These are phyloP conservation scores for Entomortierella chlamydospora DNA, from an alignment of 192 early-diverging fungal genomes.

Conservation along the genomic window DNA sequence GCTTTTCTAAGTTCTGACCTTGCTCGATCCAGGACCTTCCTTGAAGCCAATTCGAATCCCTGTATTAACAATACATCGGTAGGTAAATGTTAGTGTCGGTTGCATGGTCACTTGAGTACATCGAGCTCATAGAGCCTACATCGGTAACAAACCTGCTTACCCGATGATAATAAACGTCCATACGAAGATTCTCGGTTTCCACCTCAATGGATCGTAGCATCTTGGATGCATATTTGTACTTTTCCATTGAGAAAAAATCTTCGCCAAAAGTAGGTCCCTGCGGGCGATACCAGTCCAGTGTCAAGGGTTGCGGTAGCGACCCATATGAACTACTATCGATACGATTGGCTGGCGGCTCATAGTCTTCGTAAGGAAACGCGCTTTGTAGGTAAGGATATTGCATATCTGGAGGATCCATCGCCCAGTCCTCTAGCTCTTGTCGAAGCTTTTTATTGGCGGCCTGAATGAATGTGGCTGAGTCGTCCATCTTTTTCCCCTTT, in stretches of 20 bases:
- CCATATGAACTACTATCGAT: neutral
- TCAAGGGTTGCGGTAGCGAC: neutral
- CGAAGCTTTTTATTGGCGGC: neutral
- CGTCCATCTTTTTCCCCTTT: no score
- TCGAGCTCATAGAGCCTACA: no score
- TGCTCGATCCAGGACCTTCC: slow-evolving; percentile 16
- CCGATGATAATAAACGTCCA: slow-evolving; percentile 34
- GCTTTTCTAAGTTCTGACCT: neutral
- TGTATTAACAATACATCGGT: neutral
- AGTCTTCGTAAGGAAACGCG: slow-evolving; percentile 21
- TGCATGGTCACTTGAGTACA: no score
- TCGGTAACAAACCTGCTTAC: slow-evolving; percentile 6
- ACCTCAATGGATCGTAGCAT: slow-evolving; percentile 8
- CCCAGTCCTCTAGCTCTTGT: neutral
- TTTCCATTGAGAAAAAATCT: slow-evolving; percentile 27
- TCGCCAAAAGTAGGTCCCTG: slow-evolving; percentile 5
- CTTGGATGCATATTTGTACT: slow-evolving; percentile 11
- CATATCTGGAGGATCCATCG: slow-evolving; percentile 1
- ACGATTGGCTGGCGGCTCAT: slow-evolving; percentile 5
- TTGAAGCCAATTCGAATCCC: slow-evolving; percentile 40
- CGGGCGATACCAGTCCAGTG: slow-evolving; percentile 17
- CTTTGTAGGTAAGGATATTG: slow-evolving; percentile 24
- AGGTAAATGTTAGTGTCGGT: neutral
- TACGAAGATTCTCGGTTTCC: neutral
- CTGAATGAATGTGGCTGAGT: neutral